These are phyloP conservation scores for Escovopsis weberi DNA, from an alignment of 2,329 filamentous ascomycete species.

Conservation along the genomic window DNA sequence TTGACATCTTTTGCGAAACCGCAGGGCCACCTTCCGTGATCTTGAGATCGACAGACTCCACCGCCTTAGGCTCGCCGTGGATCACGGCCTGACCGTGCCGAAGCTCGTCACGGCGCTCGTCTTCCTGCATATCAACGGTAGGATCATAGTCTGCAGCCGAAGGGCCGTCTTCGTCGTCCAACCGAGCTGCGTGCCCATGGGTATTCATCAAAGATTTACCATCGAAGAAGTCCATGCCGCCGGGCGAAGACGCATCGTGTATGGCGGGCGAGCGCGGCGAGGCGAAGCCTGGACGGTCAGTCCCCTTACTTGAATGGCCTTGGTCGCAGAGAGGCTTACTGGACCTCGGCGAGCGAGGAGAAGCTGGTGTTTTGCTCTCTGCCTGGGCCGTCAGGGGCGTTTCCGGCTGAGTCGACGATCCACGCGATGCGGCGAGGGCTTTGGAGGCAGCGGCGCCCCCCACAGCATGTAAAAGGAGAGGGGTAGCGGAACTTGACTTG, in stretches of 20 bases:
- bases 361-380: constrained; percentile 25
- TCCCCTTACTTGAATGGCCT: neutral
- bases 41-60: constrained; percentile 10
- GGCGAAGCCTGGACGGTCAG: constrained; percentile 19
- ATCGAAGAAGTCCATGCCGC: constrained; percentile 46
- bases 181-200: constrained; percentile 24
- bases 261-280: constrained; percentile 31
- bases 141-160: constrained; percentile 93
- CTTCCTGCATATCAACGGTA: constrained; percentile 75
- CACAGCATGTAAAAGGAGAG: constrained; percentile 61
- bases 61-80: constrained; percentile 27
- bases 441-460: constrained; percentile 47
- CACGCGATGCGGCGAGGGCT: constrained; percentile 34
- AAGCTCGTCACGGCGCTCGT: constrained; percentile 55
- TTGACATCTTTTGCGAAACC: constrained; percentile 8
- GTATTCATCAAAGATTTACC: constrained; percentile 54
- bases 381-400: constrained; percentile 22
- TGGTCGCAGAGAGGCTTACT: constrained; percentile 21
- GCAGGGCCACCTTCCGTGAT: constrained; percentile 16
- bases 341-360: constrained; percentile 34
- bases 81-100: constrained; percentile 42
- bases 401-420: constrained; percentile 31
- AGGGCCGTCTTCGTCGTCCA: constrained; percentile 46
- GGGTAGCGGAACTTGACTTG: constrained; percentile 62
- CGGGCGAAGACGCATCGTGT: constrained; percentile 40